These are phyloP conservation scores for Picochlorum sp. DNA, from an alignment of 139 green algal genomes.

Conservation along the genomic window DNA sequence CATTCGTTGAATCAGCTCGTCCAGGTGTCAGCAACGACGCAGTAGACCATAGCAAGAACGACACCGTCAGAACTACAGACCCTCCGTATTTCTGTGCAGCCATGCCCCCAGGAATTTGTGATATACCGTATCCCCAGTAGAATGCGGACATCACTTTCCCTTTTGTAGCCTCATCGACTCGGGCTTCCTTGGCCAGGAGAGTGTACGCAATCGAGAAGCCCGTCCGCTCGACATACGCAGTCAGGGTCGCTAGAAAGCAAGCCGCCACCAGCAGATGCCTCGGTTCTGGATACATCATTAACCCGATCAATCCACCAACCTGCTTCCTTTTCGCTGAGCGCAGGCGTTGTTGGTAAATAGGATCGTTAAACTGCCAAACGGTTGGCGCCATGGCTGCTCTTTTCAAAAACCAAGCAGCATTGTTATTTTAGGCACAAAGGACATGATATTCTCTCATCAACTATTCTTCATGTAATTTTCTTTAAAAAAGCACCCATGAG, in stretches of 20 bases:
- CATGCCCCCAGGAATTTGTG: constrained; percentile 88
- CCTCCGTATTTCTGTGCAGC: constrained; percentile 83
- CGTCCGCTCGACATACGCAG: constrained; percentile 85
- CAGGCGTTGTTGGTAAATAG: background rate
- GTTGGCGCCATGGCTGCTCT: too few relatives aligned
- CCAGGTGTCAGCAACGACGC: constrained; percentile 67
- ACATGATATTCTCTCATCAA: too few relatives aligned
- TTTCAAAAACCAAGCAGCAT: too few relatives aligned
- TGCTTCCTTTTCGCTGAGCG: background rate
- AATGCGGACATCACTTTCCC: constrained; percentile 89
- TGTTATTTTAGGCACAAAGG: too few relatives aligned
- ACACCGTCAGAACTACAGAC: constrained; percentile 57
- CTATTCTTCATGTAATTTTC: too few relatives aligned
- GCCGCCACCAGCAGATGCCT: constrained; percentile 46
- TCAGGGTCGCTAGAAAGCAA: constrained; percentile 81
- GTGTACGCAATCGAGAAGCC: constrained; percentile 96
- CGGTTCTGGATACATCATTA: constrained; percentile 23
- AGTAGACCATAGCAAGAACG: constrained; percentile 72
- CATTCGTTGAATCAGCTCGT: background rate
- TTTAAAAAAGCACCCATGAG: too few relatives aligned
- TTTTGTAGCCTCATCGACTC: constrained; percentile 26
- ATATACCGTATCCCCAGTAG: constrained; percentile 91
- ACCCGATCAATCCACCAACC: background rate
- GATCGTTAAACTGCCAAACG: background rate
- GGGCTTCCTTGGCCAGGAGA: constrained; percentile 50